These are phyloP conservation scores for Parmales sp. DNA, from an alignment of 108 stramenopile genomes.

Conservation along the genomic window DNA sequence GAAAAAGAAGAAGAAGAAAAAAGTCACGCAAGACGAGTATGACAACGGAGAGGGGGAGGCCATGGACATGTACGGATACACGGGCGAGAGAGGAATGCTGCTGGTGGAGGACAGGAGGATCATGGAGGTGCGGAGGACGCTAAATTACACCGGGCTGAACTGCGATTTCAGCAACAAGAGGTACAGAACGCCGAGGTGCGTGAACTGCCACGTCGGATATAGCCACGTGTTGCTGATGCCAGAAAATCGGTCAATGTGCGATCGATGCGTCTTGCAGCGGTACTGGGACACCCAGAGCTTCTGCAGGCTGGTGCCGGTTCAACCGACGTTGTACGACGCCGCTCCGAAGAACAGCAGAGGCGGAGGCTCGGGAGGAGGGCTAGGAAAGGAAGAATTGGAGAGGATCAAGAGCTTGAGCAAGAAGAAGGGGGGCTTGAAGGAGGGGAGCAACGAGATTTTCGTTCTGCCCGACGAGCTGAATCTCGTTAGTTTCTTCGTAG, in stretches of 20 bases:
- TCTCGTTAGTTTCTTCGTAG: not conserved
- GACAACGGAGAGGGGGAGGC: not conserved
- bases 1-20: conserved; percentile 1
- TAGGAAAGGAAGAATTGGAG: too few species aligned
- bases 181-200: not conserved
- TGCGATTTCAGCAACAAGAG: not conserved
- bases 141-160: not conserved
- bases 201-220: not conserved
- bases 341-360: not conserved
- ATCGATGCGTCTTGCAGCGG: not conserved
- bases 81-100: not conserved
- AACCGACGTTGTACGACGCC: not conserved
- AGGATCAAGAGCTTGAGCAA: too few species aligned
- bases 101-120: not conserved
- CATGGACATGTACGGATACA: not conserved
- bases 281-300: not conserved
- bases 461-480: not conserved
- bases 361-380: too few species aligned
- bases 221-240: conserved; percentile 2
- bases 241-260: not conserved
- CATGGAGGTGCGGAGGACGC: not conserved
- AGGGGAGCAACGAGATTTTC: not conserved
- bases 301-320: not conserved
- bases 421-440: too few species aligned
- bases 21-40: conserved; percentile 6